Base-by-base conservation (phyloP, 768 basidiomycete species). In the Symmetrospora coprosmae region DNA sequence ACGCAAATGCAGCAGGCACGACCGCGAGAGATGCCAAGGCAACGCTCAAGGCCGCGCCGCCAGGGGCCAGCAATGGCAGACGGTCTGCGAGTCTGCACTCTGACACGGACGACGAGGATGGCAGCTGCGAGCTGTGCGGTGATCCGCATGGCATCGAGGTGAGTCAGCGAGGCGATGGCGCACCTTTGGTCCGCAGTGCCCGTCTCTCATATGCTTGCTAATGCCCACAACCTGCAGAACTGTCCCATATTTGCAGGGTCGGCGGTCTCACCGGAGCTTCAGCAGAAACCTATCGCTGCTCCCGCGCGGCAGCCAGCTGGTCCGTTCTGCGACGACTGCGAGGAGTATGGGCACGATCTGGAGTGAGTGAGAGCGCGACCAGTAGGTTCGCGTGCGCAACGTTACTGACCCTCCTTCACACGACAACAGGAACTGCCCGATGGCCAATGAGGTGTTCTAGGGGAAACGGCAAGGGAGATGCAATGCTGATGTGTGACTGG, bases 371-470 rank as follows among this genome's bases (percentile, higher is more conserved):
- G 13, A 11, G 2, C 13, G 16, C 25, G 21, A 13, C n/a, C n/a
- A n/a, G n/a, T n/a, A n/a, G n/a, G n/a, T n/a, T n/a, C n/a, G n/a
- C n/a, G n/a, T n/a, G n/a, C 43, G 43, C 33, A 17, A 31, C 2
- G 16, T 56, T 14, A 13, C 62, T 55, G 63, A 53, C n/a, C 25
- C 11, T 11, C 1, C 37, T 28, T 23, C 27, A 1, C 11, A 2
- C 27, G 27, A 14, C 19, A 19, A 0, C 38, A 51, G 55, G 56
- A 61, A 87, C 63, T 91, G 88, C 69, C 86, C 87, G 38, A 81
- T 87, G 71, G 87, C 86, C 11, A 72, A 82, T 71, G 88, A 91
- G 73, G 84, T 90, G 60, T 91, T 90, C 74, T 90, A 73, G 56
- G 6, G n/a, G n/a, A n/a, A n/a, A n/a, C n/a, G n/a, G n/a, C n/a